Base-by-base conservation (phyloP, 257 asterid species). In the Avicennia marina region DNA sequence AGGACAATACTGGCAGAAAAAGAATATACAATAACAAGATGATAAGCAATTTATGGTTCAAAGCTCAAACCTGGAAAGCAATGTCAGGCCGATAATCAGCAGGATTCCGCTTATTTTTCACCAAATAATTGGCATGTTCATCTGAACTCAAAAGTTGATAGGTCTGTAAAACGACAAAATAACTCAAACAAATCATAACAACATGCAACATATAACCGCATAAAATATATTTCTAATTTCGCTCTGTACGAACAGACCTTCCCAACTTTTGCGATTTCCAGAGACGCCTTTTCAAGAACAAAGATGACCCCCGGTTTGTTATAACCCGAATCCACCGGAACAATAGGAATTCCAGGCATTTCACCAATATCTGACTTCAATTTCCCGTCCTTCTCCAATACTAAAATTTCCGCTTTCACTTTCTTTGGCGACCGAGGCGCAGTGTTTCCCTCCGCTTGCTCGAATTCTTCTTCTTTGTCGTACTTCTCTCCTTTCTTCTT, bases 211-310 rank as follows among this genome's bases (percentile, higher is more conserved):
- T n/a, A 1, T n/a, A n/a, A n/a, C n/a, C n/a, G n/a, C n/a, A n/a
- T n/a, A n/a, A n/a, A n/a, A n/a, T n/a, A n/a, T n/a, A n/a, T n/a
- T n/a, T n/a, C n/a, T n/a, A n/a, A n/a, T n/a, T n/a, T n/a, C n/a
- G n/a, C n/a, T n/a, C n/a, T n/a, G n/a, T n/a, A n/a, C n/a, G n/a
- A 38, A 53, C 79, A 8, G 7, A 91, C 96, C 96, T 85, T 91
- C 52, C 96, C 98, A 59, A 88, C 84, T 88, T 91, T 79, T 0
- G 90, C 98, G 40, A 85, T 78, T 70, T 87, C 98, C 75, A 91
- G 58, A 7, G 95, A 85, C 3, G 96, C 95, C 75, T 78, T 88
- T 63, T 88, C 96, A 6, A 91, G 83, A 64, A 91, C 62, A 52
- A 88, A 91, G 67, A 88, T 73, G 41, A 88, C 85, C 8, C 84